Conservation (phyloP, 495 filamentous ascomycete genomes). For the Tuber microsphaerosporum region DNA sequence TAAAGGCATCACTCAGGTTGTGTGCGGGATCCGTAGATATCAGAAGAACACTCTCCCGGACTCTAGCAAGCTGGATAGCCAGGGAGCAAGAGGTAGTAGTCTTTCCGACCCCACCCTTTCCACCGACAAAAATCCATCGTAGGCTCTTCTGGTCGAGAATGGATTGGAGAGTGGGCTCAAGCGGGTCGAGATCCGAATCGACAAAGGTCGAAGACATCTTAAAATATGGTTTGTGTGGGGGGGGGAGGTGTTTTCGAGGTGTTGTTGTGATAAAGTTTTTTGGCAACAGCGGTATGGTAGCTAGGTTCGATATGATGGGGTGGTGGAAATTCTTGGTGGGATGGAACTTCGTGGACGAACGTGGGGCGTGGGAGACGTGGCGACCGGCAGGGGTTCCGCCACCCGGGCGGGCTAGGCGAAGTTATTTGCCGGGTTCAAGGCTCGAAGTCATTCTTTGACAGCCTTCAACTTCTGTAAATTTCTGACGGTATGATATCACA, state of each 20-base stretch:
- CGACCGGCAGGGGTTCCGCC: background rate
- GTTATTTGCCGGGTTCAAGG: background rate
- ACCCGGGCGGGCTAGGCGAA: background rate
- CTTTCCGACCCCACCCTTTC: conserved; percentile 99
- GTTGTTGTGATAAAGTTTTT: background rate
- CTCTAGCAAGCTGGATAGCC: conserved; percentile 95
- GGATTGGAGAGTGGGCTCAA: conserved; percentile 89
- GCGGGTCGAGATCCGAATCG: conserved; percentile 60
- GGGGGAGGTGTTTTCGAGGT: background rate
- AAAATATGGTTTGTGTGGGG: background rate
- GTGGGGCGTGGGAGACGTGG: conserved; percentile 1
- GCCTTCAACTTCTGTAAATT: background rate
- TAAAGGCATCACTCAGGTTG: conserved; percentile 96
- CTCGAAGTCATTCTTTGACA: background rate
- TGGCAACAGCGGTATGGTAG: background rate
- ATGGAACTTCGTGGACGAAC: background rate
- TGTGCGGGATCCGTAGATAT: conserved; percentile 98
- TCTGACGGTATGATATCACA: background rate
- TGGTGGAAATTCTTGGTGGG: background rate
- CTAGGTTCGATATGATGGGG: conserved; percentile 2
- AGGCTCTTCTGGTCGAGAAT: conserved; percentile 89
- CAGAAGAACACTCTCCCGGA: conserved; percentile 87
- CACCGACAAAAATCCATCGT: conserved; percentile 98
- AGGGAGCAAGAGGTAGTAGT: conserved; percentile 97
- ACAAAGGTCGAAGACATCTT: conserved; percentile 10